These are phyloP conservation scores for Rhizopogon roseolus DNA, from an alignment of 768 basidiomycete genomes.

Conservation along the genomic window DNA sequence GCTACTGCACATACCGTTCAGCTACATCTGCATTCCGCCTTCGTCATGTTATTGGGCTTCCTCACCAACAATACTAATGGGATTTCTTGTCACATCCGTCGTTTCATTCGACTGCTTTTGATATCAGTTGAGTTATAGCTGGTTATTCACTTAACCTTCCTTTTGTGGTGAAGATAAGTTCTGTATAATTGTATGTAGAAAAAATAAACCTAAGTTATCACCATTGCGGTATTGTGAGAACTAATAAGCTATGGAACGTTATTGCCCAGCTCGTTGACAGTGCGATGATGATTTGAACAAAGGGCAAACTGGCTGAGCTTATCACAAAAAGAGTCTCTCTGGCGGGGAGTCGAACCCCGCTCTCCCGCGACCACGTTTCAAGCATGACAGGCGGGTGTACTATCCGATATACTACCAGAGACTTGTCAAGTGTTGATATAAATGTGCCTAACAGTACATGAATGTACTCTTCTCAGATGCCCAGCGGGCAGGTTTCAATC, in stretches of 20 bases:
- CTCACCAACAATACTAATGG: background rate
- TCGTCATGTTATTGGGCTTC: background rate
- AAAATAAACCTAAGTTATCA: background rate
- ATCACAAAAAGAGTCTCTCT: constrained; percentile 20
- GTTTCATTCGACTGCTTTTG: background rate
- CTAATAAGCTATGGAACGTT: background rate
- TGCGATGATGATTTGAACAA: no score
- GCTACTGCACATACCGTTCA: background rate
- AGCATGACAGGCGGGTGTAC: constrained; percentile 34
- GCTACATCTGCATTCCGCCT: background rate
- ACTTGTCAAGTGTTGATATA: background rate
- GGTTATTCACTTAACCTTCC: background rate
- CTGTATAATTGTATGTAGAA: constrained; percentile 1
- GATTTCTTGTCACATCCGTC: background rate
- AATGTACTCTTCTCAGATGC: no score
- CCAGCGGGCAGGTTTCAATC: no score
- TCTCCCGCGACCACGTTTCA: constrained; percentile 18
- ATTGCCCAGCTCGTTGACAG: no score
- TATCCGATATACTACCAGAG: constrained; percentile 33
- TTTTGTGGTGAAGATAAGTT: background rate
- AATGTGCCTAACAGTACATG: no score
- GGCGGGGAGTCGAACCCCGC: constrained; percentile 31
- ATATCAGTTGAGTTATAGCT: background rate
- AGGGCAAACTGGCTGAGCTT: no score
- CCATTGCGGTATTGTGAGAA: no score